Percentiles rank a stretch among this genome's conserved stretches.
Evolutionary conservation across 2,329 filamentous ascomycete genomes (phyloP).

Genomic region (Epichloe sylvatica): DNA sequence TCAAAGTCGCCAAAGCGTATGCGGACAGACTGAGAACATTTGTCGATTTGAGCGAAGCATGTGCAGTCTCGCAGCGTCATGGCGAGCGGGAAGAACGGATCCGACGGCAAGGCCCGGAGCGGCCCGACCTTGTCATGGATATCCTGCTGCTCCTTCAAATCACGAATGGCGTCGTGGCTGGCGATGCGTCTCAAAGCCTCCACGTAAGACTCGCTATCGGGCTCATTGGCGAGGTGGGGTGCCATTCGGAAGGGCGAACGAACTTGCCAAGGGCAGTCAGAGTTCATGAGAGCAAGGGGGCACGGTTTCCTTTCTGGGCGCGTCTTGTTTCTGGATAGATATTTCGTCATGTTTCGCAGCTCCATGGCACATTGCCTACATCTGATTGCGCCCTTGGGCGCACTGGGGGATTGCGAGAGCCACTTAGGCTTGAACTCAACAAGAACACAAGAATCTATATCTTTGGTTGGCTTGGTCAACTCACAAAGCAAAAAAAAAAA

Average conservation of each 20-base stretch:
- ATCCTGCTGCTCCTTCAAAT: slow-evolving; percentile 24
- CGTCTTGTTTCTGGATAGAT: slow-evolving; percentile 19
- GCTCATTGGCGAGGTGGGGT: slow-evolving; percentile 17
- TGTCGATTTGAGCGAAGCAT: slow-evolving; percentile 49
- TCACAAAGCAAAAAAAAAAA: slow-evolving; percentile 1
- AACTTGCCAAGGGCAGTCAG: slow-evolving; percentile 30
- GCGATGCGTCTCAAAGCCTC: slow-evolving; percentile 16
- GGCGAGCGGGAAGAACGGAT: slow-evolving; percentile 45
- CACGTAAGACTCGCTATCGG: slow-evolving; percentile 15
- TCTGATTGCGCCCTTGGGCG: slow-evolving; percentile 45
- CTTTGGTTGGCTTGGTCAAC: slow-evolving; percentile 6
- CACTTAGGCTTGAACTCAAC: slow-evolving; percentile 79
- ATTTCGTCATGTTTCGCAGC: slow-evolving; percentile 21
- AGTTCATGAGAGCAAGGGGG: slow-evolving; percentile 48
- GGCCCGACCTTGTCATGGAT: slow-evolving; percentile 30
- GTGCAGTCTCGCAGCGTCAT: slow-evolving; percentile 77
- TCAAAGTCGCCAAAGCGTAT: slow-evolving; percentile 63
- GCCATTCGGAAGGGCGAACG: slow-evolving; percentile 28
- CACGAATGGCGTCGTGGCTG: slow-evolving; percentile 21
- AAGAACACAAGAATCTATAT: slow-evolving; percentile 23
- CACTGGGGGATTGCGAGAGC: slow-evolving; percentile 58
- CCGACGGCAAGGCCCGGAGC: slow-evolving; percentile 25
- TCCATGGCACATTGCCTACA: slow-evolving; percentile 61
- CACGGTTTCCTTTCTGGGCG: slow-evolving; percentile 38
- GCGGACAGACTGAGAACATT: slow-evolving; percentile 24